These are phyloP conservation scores for Clitopilus passeckerianus DNA, from an alignment of 768 basidiomycete genomes.

Conservation along the genomic window DNA sequence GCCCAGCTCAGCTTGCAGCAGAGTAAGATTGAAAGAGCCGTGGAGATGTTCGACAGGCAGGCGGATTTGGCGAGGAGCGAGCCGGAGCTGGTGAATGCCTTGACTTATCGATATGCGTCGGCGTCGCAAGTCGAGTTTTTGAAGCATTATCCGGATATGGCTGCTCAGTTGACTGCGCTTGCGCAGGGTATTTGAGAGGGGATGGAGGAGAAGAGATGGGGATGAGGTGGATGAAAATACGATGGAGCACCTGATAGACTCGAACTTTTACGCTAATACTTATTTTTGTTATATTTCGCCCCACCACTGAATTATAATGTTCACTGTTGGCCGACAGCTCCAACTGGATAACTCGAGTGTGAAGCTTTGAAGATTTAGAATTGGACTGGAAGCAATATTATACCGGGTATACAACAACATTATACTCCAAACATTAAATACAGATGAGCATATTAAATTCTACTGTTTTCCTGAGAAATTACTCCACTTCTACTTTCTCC, in stretches of 20 bases:
- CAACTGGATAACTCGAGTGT: background rate
- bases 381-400: background rate
- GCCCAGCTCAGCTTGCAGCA: conserved; percentile 93
- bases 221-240: background rate
- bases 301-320: background rate
- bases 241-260: background rate
- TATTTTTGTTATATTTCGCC: too few species aligned
- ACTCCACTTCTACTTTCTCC: conserved; percentile 22
- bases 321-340: background rate
- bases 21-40: conserved; percentile 80
- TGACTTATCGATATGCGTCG: conserved; percentile 81
- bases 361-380: background rate
- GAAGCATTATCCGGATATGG: conserved; percentile 79
- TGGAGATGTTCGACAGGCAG: conserved; percentile 82
- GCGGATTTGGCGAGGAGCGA: conserved; percentile 86
- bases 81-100: conserved; percentile 73
- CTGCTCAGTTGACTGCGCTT: conserved; percentile 52
- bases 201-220: background rate
- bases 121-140: conserved; percentile 80
- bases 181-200: conserved; percentile 22
- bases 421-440: background rate
- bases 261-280: background rate
- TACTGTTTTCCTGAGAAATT: background rate
- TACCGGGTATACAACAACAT: background rate
- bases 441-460: background rate